Evolutionary conservation across 2,329 filamentous ascomycete species (phyloP).

Genomic region (Neofusicoccum cordaticola): DNA sequence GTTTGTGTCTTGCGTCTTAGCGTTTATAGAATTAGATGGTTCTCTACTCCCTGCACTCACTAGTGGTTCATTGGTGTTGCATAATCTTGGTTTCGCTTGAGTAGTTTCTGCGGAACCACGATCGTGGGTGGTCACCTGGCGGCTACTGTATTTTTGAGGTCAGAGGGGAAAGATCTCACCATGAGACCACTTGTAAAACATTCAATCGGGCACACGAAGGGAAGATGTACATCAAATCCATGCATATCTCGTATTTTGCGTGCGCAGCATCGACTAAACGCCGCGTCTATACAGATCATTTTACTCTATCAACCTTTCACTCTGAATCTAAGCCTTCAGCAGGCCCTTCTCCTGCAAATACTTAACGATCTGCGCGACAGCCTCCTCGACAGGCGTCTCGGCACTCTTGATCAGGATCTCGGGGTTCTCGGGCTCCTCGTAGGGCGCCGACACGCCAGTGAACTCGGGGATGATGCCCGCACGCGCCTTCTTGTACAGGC

Average conservation of each 20-base stretch:
- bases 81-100: too few relatives aligned
- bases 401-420: conserved; percentile 87
- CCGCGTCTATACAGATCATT: neutral
- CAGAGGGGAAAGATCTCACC: too few relatives aligned
- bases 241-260: neutral
- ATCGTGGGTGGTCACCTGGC: too few relatives aligned
- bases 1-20: conserved; percentile 1
- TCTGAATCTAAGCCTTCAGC: conserved; percentile 36
- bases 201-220: too few relatives aligned
- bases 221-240: neutral
- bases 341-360: conserved; percentile 73
- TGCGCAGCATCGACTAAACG: neutral
- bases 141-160: too few relatives aligned
- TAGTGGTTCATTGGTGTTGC: neutral
- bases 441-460: conserved; percentile 91
- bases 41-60: neutral
- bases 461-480: conserved; percentile 96
- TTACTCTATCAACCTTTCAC: neutral
- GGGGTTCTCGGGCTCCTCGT: conserved; percentile 80
- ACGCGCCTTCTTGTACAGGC: conserved; percentile 93
- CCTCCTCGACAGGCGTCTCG: conserved; percentile 81
- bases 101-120: too few relatives aligned
- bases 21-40: conserved; percentile 12
- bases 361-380: conserved; percentile 76
- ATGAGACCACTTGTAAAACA: too few relatives aligned